Conservation (phyloP, 1,284 basidiomycete species). For the Takashimella koratensis region DNA sequence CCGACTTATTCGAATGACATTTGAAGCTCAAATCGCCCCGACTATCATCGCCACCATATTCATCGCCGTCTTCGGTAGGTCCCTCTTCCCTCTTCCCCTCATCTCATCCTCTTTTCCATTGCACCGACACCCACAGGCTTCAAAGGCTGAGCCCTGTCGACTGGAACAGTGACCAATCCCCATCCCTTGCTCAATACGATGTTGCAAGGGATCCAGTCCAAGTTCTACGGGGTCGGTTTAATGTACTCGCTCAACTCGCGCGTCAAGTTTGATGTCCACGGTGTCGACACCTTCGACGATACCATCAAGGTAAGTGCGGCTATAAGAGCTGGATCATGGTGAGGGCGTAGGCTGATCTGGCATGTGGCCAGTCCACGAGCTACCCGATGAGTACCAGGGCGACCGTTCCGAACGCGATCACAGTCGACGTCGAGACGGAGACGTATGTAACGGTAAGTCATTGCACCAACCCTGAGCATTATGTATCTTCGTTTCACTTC, state of each 20-base stretch:
- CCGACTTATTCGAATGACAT: conserved; percentile 26
- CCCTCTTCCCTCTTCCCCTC: too few species aligned
- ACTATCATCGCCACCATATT: conserved; percentile 26
- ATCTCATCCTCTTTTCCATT: too few species aligned
- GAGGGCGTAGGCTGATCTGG: conserved; percentile 11
- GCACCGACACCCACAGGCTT: too few species aligned
- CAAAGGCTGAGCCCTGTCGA: too few species aligned
- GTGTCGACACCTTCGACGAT: conserved; percentile 2
- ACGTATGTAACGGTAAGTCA: conserved; percentile 12
- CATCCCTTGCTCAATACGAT: conserved; percentile 16
- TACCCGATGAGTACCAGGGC: too few species aligned
- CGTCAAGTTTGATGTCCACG: conserved; percentile 2
- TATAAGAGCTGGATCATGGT: too few species aligned
- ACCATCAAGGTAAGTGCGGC: background rate
- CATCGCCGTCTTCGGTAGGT: conserved; percentile 28
- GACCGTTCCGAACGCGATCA: conserved; percentile 19
- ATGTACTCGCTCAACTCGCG: conserved; percentile 34
- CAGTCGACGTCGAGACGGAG: conserved; percentile 27
- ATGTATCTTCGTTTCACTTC: too few species aligned
- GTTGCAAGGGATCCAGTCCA: conserved; percentile 24
- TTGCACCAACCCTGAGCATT: too few species aligned
- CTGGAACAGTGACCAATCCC: conserved; percentile 12
- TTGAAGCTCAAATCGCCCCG: conserved; percentile 34
- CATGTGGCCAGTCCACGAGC: conserved; percentile 8
- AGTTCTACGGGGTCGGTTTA: conserved; percentile 28